Conservation (phyloP, 441 rosid genomes). For the Brassica hybrid region DNA sequence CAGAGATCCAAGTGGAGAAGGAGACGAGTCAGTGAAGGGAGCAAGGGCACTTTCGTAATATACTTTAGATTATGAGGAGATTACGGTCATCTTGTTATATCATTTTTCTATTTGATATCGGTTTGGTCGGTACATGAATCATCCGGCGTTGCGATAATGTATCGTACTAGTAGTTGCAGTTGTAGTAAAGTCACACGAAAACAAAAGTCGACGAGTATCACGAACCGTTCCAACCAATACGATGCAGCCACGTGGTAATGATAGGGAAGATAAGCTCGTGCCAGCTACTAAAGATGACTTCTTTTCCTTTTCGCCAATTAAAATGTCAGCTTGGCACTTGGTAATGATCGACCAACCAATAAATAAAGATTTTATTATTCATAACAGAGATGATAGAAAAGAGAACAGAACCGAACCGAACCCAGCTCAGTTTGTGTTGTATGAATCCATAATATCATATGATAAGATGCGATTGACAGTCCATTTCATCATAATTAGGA, state of each 20-base stretch:
- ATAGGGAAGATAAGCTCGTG: slow-evolving; percentile 14
- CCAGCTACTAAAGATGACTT: slow-evolving; percentile 27
- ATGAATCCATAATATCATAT: slow-evolving; percentile 25
- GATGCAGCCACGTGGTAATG: slow-evolving; percentile 20
- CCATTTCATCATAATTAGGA: slow-evolving; percentile 26
- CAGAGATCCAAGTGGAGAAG: slow-evolving; percentile 35
- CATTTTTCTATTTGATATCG: not conserved
- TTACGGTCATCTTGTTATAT: slow-evolving; percentile 29
- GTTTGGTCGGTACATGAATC: slow-evolving; percentile 25
- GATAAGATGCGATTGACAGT: slow-evolving; percentile 32
- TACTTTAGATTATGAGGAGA: not conserved
- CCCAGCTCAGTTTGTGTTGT: slow-evolving; percentile 29
- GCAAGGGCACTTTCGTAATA: slow-evolving; percentile 29
- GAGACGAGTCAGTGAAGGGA: slow-evolving; percentile 37
- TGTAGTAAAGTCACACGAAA: slow-evolving; percentile 8
- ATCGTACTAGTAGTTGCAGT: not conserved
- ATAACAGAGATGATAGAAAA: slow-evolving; percentile 17
- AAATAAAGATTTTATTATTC: not conserved
- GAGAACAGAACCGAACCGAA: not conserved
- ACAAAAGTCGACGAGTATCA: not conserved
- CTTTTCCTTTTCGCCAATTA: not conserved
- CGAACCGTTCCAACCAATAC: not conserved
- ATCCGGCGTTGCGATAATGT: not conserved
- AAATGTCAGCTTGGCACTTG: slow-evolving; percentile 25
- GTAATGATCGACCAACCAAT: slow-evolving; percentile 20